Conservation (phyloP, 2,329 filamentous ascomycete genomes). For the Dissoconium aciculare region DNA sequence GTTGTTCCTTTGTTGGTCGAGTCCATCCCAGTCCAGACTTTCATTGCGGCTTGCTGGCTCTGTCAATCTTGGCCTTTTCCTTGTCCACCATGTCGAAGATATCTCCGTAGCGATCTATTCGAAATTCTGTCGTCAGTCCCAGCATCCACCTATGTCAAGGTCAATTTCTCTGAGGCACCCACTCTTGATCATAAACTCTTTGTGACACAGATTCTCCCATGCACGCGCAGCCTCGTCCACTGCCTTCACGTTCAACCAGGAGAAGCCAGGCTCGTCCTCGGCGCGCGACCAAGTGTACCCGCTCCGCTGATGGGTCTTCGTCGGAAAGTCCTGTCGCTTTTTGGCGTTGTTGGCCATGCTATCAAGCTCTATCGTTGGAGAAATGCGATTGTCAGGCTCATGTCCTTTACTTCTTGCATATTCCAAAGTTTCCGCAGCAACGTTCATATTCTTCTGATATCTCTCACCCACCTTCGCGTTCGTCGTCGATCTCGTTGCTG, state of each 20-base stretch:
- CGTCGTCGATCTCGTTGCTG: constrained; percentile 19
- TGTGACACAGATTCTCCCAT: constrained; percentile 37
- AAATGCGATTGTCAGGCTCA: constrained; percentile 1
- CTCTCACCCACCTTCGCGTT: constrained; percentile 1
- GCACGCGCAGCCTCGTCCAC: constrained; percentile 40
- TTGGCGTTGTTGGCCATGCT: constrained; percentile 11
- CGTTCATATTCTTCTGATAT: too few species aligned
- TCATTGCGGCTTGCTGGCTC: too few species aligned
- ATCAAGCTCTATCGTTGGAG: constrained; percentile 8
- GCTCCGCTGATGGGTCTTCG: constrained; percentile 18
- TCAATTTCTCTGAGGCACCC: constrained; percentile 7
- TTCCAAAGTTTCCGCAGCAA: too few species aligned
- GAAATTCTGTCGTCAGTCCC: constrained; percentile 4
- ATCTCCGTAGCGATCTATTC: constrained; percentile 23
- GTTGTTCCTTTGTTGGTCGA: too few species aligned
- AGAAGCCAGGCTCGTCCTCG: constrained; percentile 34
- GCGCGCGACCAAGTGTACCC: constrained; percentile 23
- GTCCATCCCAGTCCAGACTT: too few species aligned
- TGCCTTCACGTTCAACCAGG: constrained; percentile 43
- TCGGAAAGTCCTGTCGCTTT: constrained; percentile 7
- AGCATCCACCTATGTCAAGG: neutral
- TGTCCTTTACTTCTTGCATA: neutral
- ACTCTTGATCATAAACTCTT: constrained; percentile 26
- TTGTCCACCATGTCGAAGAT: constrained; percentile 22
- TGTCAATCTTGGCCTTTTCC: too few species aligned